A percentile compares a stretch with the other conserved stretches of the same genome.
These are phyloP conservation scores for Irpex rosettiformis DNA, from an alignment of 1,284 basidiomycete genomes.

Conservation along the genomic window DNA sequence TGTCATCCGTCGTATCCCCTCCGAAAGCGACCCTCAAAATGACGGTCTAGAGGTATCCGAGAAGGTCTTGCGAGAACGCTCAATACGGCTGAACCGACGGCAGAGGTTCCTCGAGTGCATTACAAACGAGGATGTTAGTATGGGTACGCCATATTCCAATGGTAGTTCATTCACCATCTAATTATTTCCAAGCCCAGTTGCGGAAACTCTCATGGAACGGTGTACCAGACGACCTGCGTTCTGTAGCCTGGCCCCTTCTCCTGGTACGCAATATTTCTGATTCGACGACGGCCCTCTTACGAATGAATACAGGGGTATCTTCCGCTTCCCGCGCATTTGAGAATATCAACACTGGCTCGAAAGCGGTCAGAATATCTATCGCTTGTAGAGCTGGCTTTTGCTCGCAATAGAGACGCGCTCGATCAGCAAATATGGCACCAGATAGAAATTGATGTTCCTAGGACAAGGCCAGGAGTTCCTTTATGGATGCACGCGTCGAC, in stretches of 20 bases:
- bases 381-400: slow-evolving; percentile 90
- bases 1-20: slow-evolving; percentile 20
- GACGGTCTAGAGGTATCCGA: slow-evolving; percentile 44
- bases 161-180: slow-evolving; percentile 2
- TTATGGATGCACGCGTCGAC: slow-evolving; percentile 89
- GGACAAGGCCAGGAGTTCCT: slow-evolving; percentile 87
- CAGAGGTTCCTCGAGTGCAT: slow-evolving; percentile 74
- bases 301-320: slow-evolving; percentile 74
- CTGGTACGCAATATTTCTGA: slow-evolving; percentile 56
- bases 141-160: slow-evolving; percentile 51
- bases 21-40: slow-evolving; percentile 10
- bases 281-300: background rate
- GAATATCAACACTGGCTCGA: slow-evolving; percentile 73
- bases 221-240: slow-evolving; percentile 84
- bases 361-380: slow-evolving; percentile 93
- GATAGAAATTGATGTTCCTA: slow-evolving; percentile 94
- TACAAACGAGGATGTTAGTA: slow-evolving; percentile 68
- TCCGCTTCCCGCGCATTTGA: slow-evolving; percentile 79
- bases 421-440: slow-evolving; percentile 98
- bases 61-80: slow-evolving; percentile 68
- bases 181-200: slow-evolving; percentile 58
- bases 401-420: slow-evolving; percentile 74
- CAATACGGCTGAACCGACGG: slow-evolving; percentile 68
- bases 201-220: slow-evolving; percentile 96
- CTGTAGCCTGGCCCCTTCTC: slow-evolving; percentile 93